Evolutionary conservation across 2,329 filamentous ascomycete genomes (phyloP).

Genomic region (Colletotrichum tamarilloi): DNA sequence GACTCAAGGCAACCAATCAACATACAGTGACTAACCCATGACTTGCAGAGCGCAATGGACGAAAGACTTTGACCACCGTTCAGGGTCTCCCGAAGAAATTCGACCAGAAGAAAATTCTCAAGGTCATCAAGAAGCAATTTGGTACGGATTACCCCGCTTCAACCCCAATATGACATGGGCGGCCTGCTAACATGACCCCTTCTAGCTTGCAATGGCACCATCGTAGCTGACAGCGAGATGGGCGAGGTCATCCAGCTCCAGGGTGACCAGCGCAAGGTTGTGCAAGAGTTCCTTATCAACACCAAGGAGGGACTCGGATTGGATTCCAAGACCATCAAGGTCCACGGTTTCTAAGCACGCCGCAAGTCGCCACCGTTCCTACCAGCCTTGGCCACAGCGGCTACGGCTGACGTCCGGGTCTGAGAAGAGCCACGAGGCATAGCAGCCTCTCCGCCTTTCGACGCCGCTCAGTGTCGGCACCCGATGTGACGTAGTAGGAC

Average conservation of each 20-base stretch:
- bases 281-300: slow-evolving; percentile 96
- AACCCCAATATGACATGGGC: background rate
- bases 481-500: slow-evolving; percentile 34
- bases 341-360: slow-evolving; percentile 62
- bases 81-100: slow-evolving; percentile 99
- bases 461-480: slow-evolving; percentile 32
- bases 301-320: slow-evolving; percentile 95
- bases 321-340: slow-evolving; percentile 97
- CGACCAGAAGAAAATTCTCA: slow-evolving; percentile 99
- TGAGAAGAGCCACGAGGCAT: slow-evolving; percentile 6
- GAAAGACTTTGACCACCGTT: slow-evolving; percentile 99
- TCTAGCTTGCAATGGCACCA: slow-evolving; percentile 98
- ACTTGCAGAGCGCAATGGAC: slow-evolving; percentile 97
- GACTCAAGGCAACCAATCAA: background rate
- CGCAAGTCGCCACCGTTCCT: slow-evolving; percentile 53
- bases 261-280: slow-evolving; percentile 98
- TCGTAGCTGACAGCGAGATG: slow-evolving; percentile 95
- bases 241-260: slow-evolving; percentile 99
- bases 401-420: slow-evolving; percentile 33
- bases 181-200: slow-evolving; percentile 39
- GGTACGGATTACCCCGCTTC: slow-evolving; percentile 62
- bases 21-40: slow-evolving; percentile 50
- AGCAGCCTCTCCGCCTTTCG: slow-evolving; percentile 7
- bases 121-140: slow-evolving; percentile 99
- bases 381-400: slow-evolving; percentile 15